These are phyloP conservation scores for Hypoxylon sp. DNA, from an alignment of 2,329 filamentous ascomycete species.

Conservation along the genomic window DNA sequence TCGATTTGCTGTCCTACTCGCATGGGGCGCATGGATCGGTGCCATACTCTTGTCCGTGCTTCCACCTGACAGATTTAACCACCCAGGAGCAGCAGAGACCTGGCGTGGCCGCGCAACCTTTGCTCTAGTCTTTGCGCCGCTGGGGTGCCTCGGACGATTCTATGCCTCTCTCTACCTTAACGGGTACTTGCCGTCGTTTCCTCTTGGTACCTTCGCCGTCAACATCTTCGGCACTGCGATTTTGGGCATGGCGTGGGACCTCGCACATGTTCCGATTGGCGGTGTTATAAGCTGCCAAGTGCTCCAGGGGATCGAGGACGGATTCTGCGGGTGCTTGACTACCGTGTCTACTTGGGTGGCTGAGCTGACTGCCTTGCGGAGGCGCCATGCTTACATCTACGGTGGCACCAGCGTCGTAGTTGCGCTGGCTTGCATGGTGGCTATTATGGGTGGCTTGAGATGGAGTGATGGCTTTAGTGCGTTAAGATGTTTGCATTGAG, in stretches of 20 bases:
- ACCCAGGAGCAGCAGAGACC: constrained; percentile 58
- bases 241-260: constrained; percentile 80
- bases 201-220: constrained; percentile 85
- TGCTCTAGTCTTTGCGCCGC: constrained; percentile 82
- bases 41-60: constrained; percentile 78
- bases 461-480: constrained; percentile 73
- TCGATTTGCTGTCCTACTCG: constrained; percentile 72
- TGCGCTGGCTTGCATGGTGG: constrained; percentile 71
- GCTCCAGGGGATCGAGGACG: constrained; percentile 74
- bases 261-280: constrained; percentile 74
- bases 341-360: constrained; percentile 76
- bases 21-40: constrained; percentile 81
- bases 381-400: constrained; percentile 74
- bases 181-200: constrained; percentile 73
- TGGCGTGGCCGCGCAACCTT: constrained; percentile 86
- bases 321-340: constrained; percentile 75
- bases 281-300: constrained; percentile 75
- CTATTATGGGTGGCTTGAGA: constrained; percentile 79
- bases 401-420: constrained; percentile 70
- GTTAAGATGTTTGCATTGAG: constrained; percentile 55
- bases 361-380: constrained; percentile 67
- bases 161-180: constrained; percentile 81
- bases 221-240: constrained; percentile 84
- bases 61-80: constrained; percentile 68
- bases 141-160: constrained; percentile 82